Percentiles rank a stretch among this genome's conserved stretches.
These are phyloP conservation scores for Uronychia setigera DNA, from an alignment of 73 alveolate genomes.

Conservation along the genomic window DNA sequence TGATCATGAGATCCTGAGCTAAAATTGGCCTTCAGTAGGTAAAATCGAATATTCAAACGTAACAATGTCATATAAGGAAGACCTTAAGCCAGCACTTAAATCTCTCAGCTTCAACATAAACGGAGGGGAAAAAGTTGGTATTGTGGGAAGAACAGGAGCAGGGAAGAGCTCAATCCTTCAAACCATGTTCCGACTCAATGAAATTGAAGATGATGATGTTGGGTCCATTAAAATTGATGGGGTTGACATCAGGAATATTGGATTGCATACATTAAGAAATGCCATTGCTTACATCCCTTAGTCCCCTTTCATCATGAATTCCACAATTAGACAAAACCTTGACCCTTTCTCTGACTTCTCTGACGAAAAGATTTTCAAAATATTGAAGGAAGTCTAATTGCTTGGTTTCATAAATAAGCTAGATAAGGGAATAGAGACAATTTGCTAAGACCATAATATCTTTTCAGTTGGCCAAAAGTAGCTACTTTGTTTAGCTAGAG, in stretches of 20 bases:
- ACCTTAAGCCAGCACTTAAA: slow-evolving; percentile 34
- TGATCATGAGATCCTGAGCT: slow-evolving; percentile 60
- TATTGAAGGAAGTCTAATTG: slow-evolving; percentile 23
- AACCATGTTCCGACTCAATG: slow-evolving; percentile 79
- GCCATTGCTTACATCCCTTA: slow-evolving; percentile 78
- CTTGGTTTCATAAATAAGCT: slow-evolving; percentile 13
- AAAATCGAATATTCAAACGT: slow-evolving; percentile 47
- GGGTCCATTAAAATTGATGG: slow-evolving; percentile 70
- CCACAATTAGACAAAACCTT: slow-evolving; percentile 76
- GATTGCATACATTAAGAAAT: slow-evolving; percentile 69
- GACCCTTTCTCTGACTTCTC: slow-evolving; percentile 78
- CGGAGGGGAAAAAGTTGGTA: slow-evolving; percentile 78
- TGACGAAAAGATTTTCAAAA: slow-evolving; percentile 65
- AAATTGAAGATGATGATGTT: slow-evolving; percentile 54
- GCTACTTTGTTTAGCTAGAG: slow-evolving; percentile 92
- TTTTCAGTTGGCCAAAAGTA: slow-evolving; percentile 80
- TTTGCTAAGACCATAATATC: slow-evolving; percentile 43
- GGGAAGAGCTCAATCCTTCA: slow-evolving; percentile 89
- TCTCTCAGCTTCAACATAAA: slow-evolving; percentile 39
- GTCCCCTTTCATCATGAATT: slow-evolving; percentile 74
- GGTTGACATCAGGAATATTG: slow-evolving; percentile 47
- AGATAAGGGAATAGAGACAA: slow-evolving; percentile 68
- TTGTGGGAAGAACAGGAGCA: slow-evolving; percentile 96
- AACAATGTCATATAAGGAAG: slow-evolving; percentile 43
- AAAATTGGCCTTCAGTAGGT: slow-evolving; percentile 47